A percentile compares a stretch with the other conserved stretches of the same genome.
phyloP scores from a whole-genome alignment of 805 yeast genomes.

The Wickerhamomyces tratensis region DNA sequence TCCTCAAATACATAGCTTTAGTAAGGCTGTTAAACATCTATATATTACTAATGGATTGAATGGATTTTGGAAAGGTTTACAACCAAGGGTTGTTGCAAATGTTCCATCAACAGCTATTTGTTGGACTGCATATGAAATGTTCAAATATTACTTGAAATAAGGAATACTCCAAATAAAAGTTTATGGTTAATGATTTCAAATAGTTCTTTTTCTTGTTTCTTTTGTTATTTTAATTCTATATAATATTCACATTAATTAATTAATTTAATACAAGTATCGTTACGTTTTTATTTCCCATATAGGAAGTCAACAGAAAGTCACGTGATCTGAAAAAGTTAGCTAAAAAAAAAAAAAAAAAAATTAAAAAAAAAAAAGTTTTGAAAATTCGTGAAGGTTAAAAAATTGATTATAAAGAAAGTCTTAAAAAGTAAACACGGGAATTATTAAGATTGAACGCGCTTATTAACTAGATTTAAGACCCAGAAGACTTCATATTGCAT shows the following conservation, averaged over 20 bases:
- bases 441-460: no score
- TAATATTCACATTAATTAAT: not conserved
- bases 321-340: not conserved
- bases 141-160: constrained; percentile 39
- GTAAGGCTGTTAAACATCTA: constrained; percentile 61
- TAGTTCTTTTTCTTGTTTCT: no score
- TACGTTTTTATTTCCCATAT: not conserved
- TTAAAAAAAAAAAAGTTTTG: not conserved
- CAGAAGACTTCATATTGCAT: no score
- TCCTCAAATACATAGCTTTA: constrained; percentile 46
- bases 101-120: constrained; percentile 95
- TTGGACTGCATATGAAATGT: constrained; percentile 98
- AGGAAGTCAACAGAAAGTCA: not conserved
- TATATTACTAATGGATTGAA: constrained; percentile 45
- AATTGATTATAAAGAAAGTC: not conserved
- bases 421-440: not conserved
- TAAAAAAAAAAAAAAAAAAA: not conserved
- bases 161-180: not conserved
- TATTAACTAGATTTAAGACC: no score
- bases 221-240: not conserved
- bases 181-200: no score
- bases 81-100: constrained; percentile 85
- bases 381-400: not conserved
- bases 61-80: constrained; percentile 78
- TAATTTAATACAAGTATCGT: not conserved